Base-by-base conservation (phyloP, 148 eudicot genomes). In the Camellia sinensis region DNA sequence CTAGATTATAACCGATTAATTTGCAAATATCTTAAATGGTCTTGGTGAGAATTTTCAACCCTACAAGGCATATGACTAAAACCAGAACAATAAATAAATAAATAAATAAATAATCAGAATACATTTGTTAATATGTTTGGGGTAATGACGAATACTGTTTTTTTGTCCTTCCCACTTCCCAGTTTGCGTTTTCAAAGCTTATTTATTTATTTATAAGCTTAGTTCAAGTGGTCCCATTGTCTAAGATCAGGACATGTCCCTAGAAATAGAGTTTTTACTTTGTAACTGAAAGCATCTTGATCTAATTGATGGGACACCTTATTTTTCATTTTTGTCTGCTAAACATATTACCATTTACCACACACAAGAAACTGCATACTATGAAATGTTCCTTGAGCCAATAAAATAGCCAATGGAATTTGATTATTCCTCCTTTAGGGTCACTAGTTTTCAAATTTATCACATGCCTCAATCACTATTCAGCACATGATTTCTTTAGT, bases 401-500 rank as follows among this genome's bases (percentile, higher is more conserved):
- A 44, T n/a, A 22, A 53, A 72, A 52, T 3, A 21, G 18, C 61
- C 13, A 2, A 4, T 14, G 29, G 46, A 29, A 73, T 56, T 5
- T 29, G n/a, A 60, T 56, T 56, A 53, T 37, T 41, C 63, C 53
- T 46, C 12, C 29, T 17, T 48, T 48, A 10, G 44, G 63, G 48
- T 40, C 5, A 8, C 14, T 5, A 52, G 1, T 65, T 65, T 80
- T 70, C 71, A 63, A 64, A 13, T 45, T 3, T 46, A 48, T 71
- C n/a, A 40, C 68, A 65, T 61, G 63, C 61, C 61, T 63, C 22
- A 15, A 74, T 74, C 9, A 22, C 60, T 50, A 7, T 19, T 72
- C 70, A 29, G 11, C n/a, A 19, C 44, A 61, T 37, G 17, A 61
- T 80, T 80, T 71, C 54, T 65, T 44, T 44, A 44, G 37, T 56